These are phyloP conservation scores for Platanus orientalis DNA, from an alignment of 164 flowering plant species.

Conservation along the genomic window DNA sequence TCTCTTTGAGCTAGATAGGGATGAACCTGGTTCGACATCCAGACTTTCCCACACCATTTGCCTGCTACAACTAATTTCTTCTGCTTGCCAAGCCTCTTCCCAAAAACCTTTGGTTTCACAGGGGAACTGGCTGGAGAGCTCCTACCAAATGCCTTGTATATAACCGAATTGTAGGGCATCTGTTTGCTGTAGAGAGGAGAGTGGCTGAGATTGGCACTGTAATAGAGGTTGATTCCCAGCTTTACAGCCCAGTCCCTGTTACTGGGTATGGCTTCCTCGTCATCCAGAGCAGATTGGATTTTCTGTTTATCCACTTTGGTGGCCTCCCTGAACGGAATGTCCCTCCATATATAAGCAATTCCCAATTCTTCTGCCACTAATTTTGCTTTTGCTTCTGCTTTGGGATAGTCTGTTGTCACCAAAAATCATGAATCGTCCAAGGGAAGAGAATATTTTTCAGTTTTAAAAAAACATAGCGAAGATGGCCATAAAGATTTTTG, in stretches of 20 bases:
- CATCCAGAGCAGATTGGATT: slow-evolving; percentile 58
- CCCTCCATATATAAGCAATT: slow-evolving; percentile 57
- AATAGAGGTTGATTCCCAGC: slow-evolving; percentile 83
- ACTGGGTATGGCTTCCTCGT: slow-evolving; percentile 63
- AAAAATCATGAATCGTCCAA: slow-evolving; percentile 3
- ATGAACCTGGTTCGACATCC: slow-evolving; percentile 97
- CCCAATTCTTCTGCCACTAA: slow-evolving; percentile 65
- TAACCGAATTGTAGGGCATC: slow-evolving; percentile 85
- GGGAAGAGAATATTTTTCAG: not conserved
- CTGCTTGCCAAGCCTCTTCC: slow-evolving; percentile 46
- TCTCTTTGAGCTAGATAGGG: slow-evolving; percentile 56
- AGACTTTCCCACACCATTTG: slow-evolving; percentile 98
- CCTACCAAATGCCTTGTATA: slow-evolving; percentile 82
- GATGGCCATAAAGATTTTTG: too few relatives aligned
- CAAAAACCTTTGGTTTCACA: slow-evolving; percentile 21
- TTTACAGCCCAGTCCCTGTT: slow-evolving; percentile 97
- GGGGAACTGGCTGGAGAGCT: slow-evolving; percentile 39
- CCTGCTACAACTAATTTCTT: slow-evolving; percentile 80
- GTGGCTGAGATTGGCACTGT: slow-evolving; percentile 79
- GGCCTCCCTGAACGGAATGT: slow-evolving; percentile 50
- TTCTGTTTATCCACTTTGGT: slow-evolving; percentile 56
- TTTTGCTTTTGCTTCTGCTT: slow-evolving; percentile 72
- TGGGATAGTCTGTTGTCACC: slow-evolving; percentile 83
- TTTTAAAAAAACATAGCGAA: too few relatives aligned
- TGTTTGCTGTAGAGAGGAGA: slow-evolving; percentile 91